A percentile compares a stretch with the other conserved stretches of the same genome.
phyloP scores from a whole-genome alignment of 108 stramenopile genomes.

The Fragilariopsis cylindrus region DNA sequence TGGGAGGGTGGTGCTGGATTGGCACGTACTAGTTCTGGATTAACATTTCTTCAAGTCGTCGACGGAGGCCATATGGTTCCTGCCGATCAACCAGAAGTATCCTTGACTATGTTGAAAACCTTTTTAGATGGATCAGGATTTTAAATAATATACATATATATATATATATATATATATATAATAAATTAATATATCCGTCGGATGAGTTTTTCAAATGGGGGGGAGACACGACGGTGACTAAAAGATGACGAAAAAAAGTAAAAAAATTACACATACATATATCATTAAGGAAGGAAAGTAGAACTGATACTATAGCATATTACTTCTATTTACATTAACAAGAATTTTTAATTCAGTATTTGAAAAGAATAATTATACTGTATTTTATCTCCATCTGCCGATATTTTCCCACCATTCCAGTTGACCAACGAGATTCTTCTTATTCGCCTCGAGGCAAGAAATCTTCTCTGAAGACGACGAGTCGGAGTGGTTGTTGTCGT shows the following conservation, averaged over 20 bases:
- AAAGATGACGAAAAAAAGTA: not conserved
- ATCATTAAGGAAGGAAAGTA: not conserved
- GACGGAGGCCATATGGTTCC: conserved; percentile 95
- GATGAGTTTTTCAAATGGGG: not conserved
- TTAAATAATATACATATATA: not conserved
- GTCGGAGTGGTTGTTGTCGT: not conserved
- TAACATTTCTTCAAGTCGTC: conserved; percentile 86
- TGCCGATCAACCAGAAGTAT: conserved; percentile 84
- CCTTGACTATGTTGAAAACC: conserved; percentile 83
- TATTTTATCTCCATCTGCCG: conserved; percentile 66
- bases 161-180: too few species aligned
- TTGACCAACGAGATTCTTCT: conserved; percentile 50
- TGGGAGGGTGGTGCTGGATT: conserved; percentile 74
- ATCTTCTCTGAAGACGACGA: not conserved
- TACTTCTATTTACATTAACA: too few species aligned
- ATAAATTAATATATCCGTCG: too few species aligned
- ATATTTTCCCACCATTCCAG: conserved; percentile 78
- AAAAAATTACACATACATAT: not conserved
- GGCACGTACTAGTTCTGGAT: conserved; percentile 66
- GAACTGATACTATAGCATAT: too few species aligned
- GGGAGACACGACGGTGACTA: not conserved
- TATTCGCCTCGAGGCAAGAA: conserved; percentile 11
- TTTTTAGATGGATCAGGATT: conserved; percentile 58
- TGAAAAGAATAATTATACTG: not conserved
- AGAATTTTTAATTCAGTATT: not conserved